These are phyloP conservation scores for Modicella reniformis DNA, from an alignment of 371 early-diverging fungal genomes.

Conservation along the genomic window DNA sequence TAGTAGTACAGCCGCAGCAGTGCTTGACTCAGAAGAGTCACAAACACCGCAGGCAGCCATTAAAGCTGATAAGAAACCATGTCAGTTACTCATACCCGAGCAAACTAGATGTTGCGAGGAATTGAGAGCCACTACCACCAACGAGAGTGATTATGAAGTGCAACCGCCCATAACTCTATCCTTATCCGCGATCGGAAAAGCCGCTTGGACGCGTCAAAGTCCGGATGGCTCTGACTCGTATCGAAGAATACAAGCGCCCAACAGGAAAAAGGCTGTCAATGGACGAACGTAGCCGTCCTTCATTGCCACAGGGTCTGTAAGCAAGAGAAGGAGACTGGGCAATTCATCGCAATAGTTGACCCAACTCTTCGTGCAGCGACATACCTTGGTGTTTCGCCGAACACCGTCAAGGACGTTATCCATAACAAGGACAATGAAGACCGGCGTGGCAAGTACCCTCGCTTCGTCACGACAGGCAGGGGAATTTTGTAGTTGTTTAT, in stretches of 20 bases:
- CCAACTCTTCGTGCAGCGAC: background rate
- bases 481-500: no score
- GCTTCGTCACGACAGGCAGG: background rate
- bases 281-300: constrained; percentile 4
- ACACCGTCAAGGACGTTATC: constrained; percentile 1
- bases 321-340: background rate
- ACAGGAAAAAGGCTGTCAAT: constrained; percentile 9
- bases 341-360: background rate
- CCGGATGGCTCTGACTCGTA: background rate
- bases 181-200: no score
- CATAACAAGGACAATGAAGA: background rate
- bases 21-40: no score
- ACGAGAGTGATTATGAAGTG: no score
- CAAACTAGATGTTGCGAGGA: no score
- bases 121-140: no score
- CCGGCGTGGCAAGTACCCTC: background rate
- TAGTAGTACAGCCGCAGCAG: constrained; percentile 7
- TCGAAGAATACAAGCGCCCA: constrained; percentile 1
- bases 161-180: no score
- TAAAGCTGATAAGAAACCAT: no score
- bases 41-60: no score
- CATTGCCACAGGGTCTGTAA: constrained; percentile 6
- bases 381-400: constrained; percentile 6
- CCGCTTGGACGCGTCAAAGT: no score
- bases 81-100: no score